Evolutionary conservation across 1,139 yeast species (phyloP).

Genomic region (Pichia sp.): DNA sequence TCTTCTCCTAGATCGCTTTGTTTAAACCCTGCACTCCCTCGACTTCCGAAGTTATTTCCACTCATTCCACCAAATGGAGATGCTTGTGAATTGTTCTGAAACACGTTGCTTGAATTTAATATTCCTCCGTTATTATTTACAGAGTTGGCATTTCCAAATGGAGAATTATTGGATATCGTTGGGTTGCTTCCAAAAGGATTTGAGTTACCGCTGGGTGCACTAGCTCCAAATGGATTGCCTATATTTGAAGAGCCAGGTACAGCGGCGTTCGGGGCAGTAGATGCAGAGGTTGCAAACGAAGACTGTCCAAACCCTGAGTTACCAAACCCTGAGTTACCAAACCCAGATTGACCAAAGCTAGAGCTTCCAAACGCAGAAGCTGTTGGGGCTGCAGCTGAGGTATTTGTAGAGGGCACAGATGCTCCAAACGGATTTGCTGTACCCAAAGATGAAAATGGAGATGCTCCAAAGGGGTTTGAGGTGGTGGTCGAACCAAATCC

Average conservation of each 20-base stretch:
- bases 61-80: constrained; percentile 15
- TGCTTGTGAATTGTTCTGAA: constrained; percentile 2
- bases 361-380: constrained; percentile 15
- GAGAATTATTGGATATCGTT: not conserved
- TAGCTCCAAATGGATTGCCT: not conserved
- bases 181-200: constrained; percentile 16
- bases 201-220: constrained; percentile 15
- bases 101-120: not conserved
- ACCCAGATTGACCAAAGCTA: constrained; percentile 3
- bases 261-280: not conserved
- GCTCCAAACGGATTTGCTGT: constrained; percentile 13
- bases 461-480: constrained; percentile 19
- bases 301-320: constrained; percentile 4
- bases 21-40: constrained; percentile 4
- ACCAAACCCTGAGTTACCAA: constrained; percentile 18
- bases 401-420: not conserved
- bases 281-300: not conserved
- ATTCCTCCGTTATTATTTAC: not conserved
- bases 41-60: not conserved
- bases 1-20: constrained; percentile 29
- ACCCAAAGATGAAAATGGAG: constrained; percentile 5
- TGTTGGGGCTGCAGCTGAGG: constrained; percentile 12
- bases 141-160: constrained; percentile 7
- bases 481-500: constrained; percentile 8
- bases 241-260: not conserved